Base-by-base conservation (phyloP, 2,329 filamentous ascomycete species). In the Neospermospora avenae region DNA sequence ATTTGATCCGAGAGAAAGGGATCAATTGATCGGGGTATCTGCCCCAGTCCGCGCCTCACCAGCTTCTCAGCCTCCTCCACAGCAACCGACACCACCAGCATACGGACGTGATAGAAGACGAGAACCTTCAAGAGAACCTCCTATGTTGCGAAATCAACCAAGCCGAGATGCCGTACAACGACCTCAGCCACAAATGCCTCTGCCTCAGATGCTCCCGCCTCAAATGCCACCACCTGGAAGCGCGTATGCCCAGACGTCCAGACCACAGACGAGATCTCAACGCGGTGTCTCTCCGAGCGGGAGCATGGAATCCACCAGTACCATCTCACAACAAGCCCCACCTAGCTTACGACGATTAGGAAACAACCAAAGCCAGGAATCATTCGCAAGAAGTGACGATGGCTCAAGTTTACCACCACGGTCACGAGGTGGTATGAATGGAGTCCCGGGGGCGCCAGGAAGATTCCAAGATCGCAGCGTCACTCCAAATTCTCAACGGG, bases 1-100 rank as follows among this genome's bases (percentile, higher is more conserved):
- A 7, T 98, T 99, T 72, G 90, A 93, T 68, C 81, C 84, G 55
- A 84, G 82, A 62, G 92, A 97, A 76, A 79, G 88, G 62, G 90
- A 93, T 55, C 82, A 88, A 67, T 83, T 98, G 48, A 78, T 89
- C 35, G 89, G 88, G 45, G 78, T 80, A 31, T 60, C 65, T 44
- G 58, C 63, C 41, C 62, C 67, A 46, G 44, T 67, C 44, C 57
- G 60, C 41, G 66, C 64, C 16, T 58, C 64, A 24, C 60, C 61
- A 20, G 60, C 59, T 52, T 65, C 65, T 11, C 60, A 65, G 20
- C 60, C 59, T 20, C 61, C 66, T 16, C 49, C 64, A 34, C 45
- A 57, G n/a, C 61, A 68, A 54, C 41, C 64, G 42, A 54, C 63
- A 39, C 53, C 60, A 22, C 58, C 63, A 46, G 57, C 61, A 35